Conservation (phyloP, 805 yeast species). For the Ogataea henricii region DNA sequence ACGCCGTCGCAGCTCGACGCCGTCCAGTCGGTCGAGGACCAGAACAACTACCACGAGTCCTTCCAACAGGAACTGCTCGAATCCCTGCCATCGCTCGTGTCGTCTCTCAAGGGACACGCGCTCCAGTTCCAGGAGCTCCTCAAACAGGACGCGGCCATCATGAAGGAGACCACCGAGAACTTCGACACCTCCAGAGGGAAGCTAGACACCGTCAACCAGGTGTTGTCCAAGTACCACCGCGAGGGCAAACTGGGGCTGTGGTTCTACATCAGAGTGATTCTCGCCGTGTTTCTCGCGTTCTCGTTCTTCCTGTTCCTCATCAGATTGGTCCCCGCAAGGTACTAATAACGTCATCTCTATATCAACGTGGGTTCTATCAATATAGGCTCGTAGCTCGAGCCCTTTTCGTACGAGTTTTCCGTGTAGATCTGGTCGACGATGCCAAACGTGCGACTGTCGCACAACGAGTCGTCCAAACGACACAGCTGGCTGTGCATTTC, state of each 20-base stretch:
- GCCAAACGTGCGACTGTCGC: slow-evolving; percentile 23
- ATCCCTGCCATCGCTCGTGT: slow-evolving; percentile 35
- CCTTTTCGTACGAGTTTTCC: slow-evolving; percentile 30
- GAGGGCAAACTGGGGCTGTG: slow-evolving; percentile 36
- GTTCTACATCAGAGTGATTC: slow-evolving; percentile 34
- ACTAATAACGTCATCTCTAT: slow-evolving; percentile 12
- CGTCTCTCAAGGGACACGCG: slow-evolving; percentile 34
- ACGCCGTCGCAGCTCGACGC: slow-evolving; percentile 31
- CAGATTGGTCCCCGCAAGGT: slow-evolving; percentile 39
- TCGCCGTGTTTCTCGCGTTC: slow-evolving; percentile 27
- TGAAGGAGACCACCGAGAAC: slow-evolving; percentile 37
- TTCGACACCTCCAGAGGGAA: slow-evolving; percentile 34
- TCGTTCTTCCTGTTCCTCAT: slow-evolving; percentile 30
- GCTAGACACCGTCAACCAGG: slow-evolving; percentile 30
- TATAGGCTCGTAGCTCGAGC: slow-evolving; percentile 27
- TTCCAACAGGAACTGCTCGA: slow-evolving; percentile 36
- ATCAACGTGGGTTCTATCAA: slow-evolving; percentile 24
- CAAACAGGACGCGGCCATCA: slow-evolving; percentile 34
- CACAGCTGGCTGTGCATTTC: slow-evolving; percentile 10
- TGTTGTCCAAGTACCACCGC: slow-evolving; percentile 33
- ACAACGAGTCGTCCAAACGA: slow-evolving; percentile 4
- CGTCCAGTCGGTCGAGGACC: slow-evolving; percentile 24
- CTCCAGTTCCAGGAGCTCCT: slow-evolving; percentile 35
- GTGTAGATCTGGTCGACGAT: slow-evolving; percentile 14
- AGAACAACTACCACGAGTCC: slow-evolving; percentile 35